Percentiles rank a stretch among this genome's conserved stretches.
Conservation (phyloP, 306 rosid species). For the Dalbergia oliveri region DNA sequence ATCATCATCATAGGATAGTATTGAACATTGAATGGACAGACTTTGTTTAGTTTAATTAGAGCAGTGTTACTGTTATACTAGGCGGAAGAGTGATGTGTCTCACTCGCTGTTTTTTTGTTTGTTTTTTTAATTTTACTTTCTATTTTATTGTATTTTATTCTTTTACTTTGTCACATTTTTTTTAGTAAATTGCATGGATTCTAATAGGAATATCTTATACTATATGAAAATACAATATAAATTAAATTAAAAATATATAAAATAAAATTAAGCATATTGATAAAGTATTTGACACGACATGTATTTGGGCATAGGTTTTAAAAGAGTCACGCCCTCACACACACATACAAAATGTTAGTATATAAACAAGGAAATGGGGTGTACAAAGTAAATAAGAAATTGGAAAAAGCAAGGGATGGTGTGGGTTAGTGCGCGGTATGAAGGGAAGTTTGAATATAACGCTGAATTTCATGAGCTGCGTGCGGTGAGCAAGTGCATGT, state of each 20-base stretch:
- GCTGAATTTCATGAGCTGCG: conserved; percentile 80
- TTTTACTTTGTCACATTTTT: no score
- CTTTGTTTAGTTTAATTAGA: conserved; percentile 5
- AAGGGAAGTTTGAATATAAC: conserved; percentile 86
- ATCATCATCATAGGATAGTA: conserved; percentile 19
- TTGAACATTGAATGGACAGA: conserved; percentile 15
- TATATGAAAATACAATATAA: no score
- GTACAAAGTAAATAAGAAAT: conserved; percentile 20
- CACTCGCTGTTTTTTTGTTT: conserved; percentile 3
- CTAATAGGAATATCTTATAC: no score
- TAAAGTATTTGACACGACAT: no score
- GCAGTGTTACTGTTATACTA: conserved; percentile 7
- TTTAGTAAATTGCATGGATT: no score
- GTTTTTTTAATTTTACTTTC: neutral
- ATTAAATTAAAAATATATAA: no score
- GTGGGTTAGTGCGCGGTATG: conserved; percentile 88
- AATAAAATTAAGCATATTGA: no score
- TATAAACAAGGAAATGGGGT: neutral
- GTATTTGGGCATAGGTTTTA: no score
- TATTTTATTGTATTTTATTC: neutral
- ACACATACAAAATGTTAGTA: neutral
- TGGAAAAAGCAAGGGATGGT: conserved; percentile 49
- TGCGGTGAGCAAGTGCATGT: neutral
- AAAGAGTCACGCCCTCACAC: neutral
- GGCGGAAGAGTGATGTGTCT: conserved; percentile 29